A percentile compares a stretch with the other conserved stretches of the same genome.
Conservation (phyloP, 2,329 filamentous ascomycete genomes). For the Apiospora arundinis region DNA sequence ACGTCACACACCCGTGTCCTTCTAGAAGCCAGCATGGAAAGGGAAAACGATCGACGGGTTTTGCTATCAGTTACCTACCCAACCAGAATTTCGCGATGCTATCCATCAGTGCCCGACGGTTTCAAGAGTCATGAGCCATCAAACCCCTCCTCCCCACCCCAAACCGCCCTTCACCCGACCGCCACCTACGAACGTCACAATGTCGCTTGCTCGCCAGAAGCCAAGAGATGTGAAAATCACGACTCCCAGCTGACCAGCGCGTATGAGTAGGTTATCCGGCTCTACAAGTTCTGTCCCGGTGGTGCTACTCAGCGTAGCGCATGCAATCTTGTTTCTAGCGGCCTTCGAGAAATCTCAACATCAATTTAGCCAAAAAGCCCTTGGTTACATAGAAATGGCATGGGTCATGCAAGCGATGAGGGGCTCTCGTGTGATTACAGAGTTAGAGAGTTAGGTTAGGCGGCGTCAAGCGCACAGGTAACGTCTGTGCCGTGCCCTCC, state of each 20-base stretch:
- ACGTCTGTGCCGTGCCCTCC: neutral
- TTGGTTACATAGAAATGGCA: neutral
- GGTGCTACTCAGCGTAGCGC: neutral
- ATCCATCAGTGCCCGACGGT: constrained; percentile 7
- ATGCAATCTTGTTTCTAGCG: neutral
- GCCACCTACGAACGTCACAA: neutral
- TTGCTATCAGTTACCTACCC: constrained; percentile 25
- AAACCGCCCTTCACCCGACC: neutral
- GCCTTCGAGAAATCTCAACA: neutral
- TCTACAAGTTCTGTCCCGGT: neutral
- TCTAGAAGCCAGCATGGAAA: constrained; percentile 22
- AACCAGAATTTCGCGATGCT: neutral
- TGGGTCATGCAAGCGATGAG: neutral
- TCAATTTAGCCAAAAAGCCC: neutral
- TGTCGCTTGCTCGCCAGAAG: neutral
- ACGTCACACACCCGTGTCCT: neutral
- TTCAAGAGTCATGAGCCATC: constrained; percentile 9
- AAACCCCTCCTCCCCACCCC: neutral
- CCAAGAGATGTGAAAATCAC: neutral
- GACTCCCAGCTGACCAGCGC: neutral
- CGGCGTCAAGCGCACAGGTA: neutral
- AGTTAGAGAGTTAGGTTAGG: too few species aligned
- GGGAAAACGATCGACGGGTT: constrained; percentile 27
- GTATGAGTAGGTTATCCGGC: neutral
- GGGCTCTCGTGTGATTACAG: neutral